Evolutionary conservation across 768 basidiomycete genomes (phyloP), one percentile per base, ranked within the genome.

Genomic region (Agrocybe chaxingu): DNA sequence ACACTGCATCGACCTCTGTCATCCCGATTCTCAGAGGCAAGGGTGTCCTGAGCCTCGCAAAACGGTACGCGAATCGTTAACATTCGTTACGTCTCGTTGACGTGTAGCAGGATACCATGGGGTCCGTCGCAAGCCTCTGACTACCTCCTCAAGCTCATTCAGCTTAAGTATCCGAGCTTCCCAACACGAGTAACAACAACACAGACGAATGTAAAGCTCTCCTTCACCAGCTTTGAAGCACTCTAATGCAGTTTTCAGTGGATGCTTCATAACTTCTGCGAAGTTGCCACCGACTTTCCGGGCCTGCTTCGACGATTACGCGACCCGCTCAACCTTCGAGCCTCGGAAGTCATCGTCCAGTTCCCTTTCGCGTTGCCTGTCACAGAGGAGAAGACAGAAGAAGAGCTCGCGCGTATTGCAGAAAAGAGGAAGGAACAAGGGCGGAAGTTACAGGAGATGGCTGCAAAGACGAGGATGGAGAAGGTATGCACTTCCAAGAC

Each of bases 161-260:
- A 98, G 63, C 79, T 98, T 33, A 99, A 98, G 67, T 97, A 98
- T 63, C 89, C 96, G 24, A 87, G 77, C 41, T 98, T 98, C 65
- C 90, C 92, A 4, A 89, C 87, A 1, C 84, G 92, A 38, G 81
- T 98, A 8, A 89, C 89, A 0, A 62, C 79, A 11, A 62, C 73
- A 0, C 96, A 98, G 59, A 82, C 92, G 4, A 87, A 80, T 10
- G 93, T 95, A 65, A 3, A 53, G 47, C 42, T 32, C n/a, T 12
- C 38, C 31, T 47, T 7, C 29, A 50, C 7, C 32, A 30, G n/a
- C 35, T 47, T 32, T 16, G 31, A 4, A 11, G 32, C n/a, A 16
- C 8, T 16, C 38, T 43, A 7, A 42, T 53, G 6, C 37, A 9
- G 42, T 39, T 29, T 45, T 5, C 55, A 98, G 93, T 95, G 92